phyloP scores from a whole-genome alignment of 2,329 filamentous ascomycete genomes.

The Ascomycota sp. region DNA sequence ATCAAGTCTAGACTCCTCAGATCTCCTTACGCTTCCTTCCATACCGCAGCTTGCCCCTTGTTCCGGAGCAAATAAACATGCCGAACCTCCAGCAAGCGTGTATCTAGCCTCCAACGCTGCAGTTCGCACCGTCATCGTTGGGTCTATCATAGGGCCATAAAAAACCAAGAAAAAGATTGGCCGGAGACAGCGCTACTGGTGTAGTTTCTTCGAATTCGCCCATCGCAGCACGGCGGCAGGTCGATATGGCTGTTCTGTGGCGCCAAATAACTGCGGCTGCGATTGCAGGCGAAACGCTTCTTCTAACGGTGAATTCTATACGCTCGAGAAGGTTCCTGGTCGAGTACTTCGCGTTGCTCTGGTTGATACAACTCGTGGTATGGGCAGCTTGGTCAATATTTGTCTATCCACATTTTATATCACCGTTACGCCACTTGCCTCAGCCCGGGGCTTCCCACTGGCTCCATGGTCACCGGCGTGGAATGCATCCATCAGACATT shows the following conservation, averaged over 20 bases:
- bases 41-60: no score
- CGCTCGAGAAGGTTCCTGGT: neutral
- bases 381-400: conserved; percentile 19
- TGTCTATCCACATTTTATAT: conserved; percentile 25
- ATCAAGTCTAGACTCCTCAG: no score
- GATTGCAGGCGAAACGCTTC: neutral
- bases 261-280: neutral
- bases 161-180: no score
- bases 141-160: no score
- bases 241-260: neutral
- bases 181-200: no score
- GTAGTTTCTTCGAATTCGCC: no score
- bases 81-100: no score
- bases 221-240: no score
- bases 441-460: conserved; percentile 20
- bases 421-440: conserved; percentile 24
- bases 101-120: no score
- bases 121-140: no score
- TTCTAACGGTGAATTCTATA: neutral
- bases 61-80: no score
- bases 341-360: conserved; percentile 10
- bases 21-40: no score
- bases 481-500: conserved; percentile 1
- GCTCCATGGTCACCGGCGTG: conserved; percentile 21
- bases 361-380: conserved; percentile 11